These are phyloP conservation scores for Exophiala dermatitidis DNA, from an alignment of 2,329 filamentous ascomycete genomes.

Conservation along the genomic window DNA sequence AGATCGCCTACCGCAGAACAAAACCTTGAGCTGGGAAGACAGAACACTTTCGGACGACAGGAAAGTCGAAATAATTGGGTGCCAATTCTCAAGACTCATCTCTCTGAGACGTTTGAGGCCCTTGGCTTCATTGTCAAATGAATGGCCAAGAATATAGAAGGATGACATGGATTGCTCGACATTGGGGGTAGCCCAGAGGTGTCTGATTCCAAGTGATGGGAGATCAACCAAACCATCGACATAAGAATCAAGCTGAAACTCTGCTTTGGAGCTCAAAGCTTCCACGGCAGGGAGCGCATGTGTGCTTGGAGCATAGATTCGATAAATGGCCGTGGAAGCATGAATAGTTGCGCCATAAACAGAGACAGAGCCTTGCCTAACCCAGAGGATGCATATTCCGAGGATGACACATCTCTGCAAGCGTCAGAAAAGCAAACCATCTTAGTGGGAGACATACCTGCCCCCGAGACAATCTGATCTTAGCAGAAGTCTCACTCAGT, in stretches of 20 bases:
- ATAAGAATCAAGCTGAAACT: slow-evolving; percentile 19
- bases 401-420: slow-evolving; percentile 37
- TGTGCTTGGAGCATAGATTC: slow-evolving; percentile 50
- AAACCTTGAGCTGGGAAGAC: slow-evolving; percentile 28
- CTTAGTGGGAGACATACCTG: slow-evolving; percentile 13
- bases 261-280: slow-evolving; percentile 14
- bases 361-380: slow-evolving; percentile 49
- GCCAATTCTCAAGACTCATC: slow-evolving; percentile 11
- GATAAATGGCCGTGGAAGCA: slow-evolving; percentile 38
- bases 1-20: slow-evolving; percentile 50
- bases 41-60: not conserved
- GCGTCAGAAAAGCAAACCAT: not conserved
- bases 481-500: slow-evolving; percentile 14
- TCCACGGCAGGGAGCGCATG: slow-evolving; percentile 51
- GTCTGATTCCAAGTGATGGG: slow-evolving; percentile 8
- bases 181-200: slow-evolving; percentile 11
- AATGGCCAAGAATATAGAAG: slow-evolving; percentile 20
- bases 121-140: slow-evolving; percentile 16
- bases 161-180: slow-evolving; percentile 1
- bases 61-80: slow-evolving; percentile 2
- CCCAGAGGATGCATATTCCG: slow-evolving; percentile 53
- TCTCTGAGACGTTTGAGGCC: slow-evolving; percentile 10
- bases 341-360: slow-evolving; percentile 53
- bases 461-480: slow-evolving; percentile 20
- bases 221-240: slow-evolving; percentile 11